These are phyloP conservation scores for Stentor roeselii DNA, from an alignment of 73 alveolate genomes.

Conservation along the genomic window DNA sequence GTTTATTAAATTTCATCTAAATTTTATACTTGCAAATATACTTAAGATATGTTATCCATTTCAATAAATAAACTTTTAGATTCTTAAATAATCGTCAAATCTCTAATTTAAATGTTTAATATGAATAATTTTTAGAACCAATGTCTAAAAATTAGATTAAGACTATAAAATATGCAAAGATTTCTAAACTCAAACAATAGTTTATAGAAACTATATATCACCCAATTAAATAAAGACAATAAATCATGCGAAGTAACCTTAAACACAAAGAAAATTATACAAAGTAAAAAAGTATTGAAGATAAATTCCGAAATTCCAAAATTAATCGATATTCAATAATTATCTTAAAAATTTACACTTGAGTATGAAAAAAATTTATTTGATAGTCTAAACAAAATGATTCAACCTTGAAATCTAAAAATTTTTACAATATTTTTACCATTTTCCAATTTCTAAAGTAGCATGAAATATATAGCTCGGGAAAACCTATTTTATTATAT, in stretches of 20 bases:
- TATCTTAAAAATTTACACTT: neutral
- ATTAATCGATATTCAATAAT: too few relatives aligned
- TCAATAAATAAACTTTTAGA: neutral
- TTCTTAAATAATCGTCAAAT: too few relatives aligned
- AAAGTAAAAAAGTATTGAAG: too few relatives aligned
- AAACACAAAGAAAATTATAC: too few relatives aligned
- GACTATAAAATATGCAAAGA: neutral
- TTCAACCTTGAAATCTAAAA: neutral
- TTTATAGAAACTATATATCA: too few relatives aligned
- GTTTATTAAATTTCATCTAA: too few relatives aligned
- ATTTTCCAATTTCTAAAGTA: neutral
- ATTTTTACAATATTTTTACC: too few relatives aligned
- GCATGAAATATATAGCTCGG: neutral
- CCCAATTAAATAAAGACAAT: neutral
- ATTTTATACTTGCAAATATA: neutral
- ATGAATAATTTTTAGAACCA: too few relatives aligned
- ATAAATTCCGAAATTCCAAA: neutral
- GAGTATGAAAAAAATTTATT: neutral
- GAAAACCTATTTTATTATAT: too few relatives aligned
- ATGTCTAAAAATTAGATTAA: neutral
- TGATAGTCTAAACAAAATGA: neutral
- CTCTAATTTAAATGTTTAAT: too few relatives aligned
- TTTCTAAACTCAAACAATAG: too few relatives aligned
- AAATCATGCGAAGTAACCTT: neutral
- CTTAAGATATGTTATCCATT: neutral